Evolutionary conservation across 371 early-diverging fungal species (phyloP), one percentile per base, ranked within the genome.

Genomic region (Mucor piriformis): DNA sequence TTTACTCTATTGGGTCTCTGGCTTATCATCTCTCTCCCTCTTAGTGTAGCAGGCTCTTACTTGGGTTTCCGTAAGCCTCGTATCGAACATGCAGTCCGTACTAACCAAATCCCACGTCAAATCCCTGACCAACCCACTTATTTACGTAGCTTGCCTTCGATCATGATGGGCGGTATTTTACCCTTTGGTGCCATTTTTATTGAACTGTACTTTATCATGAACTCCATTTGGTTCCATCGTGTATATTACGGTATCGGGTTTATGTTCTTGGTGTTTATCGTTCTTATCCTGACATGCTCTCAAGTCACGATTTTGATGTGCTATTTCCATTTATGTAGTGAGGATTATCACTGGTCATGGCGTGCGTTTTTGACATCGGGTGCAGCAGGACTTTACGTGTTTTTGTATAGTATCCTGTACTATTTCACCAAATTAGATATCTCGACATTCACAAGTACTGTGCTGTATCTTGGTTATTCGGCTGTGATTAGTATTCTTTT

Each of bases 311-410:
- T 96, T 13, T 73, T 95, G 63, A 84, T 94, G 82, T 87, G 89
- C 23, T 96, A 95, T 72, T 92, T 96, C 83, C 90, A 91, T 59
- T 79, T 95, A 16, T 93, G 94, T 66, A 79, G 92, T 4, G 98
- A 98, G 76, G 93, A 96, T 66, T 95, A 95, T 68, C 86, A 88
- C 59, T 95, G 98, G 98, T 89, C 89, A 67, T 98, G 98, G 98
- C 81, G 95, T 10, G 79, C 97, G 2, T 95, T 96, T 79, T 76
- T 94, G 47, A 93, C 95, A 0, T 82, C 90, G 0, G 98, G 95
- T 10, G 87, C 94, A 3, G 85, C 90, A 25, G 94, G 92, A 2
- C 68, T 94, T 48, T 97, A 98, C 66, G 90, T 95, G 24, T 93
- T 94, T 66, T 54, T 93, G 55, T 96, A 95, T 69, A 84, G 91